Base-by-base conservation (phyloP, 1,284 basidiomycete species). In the Exobasidium cylindrosporum region DNA sequence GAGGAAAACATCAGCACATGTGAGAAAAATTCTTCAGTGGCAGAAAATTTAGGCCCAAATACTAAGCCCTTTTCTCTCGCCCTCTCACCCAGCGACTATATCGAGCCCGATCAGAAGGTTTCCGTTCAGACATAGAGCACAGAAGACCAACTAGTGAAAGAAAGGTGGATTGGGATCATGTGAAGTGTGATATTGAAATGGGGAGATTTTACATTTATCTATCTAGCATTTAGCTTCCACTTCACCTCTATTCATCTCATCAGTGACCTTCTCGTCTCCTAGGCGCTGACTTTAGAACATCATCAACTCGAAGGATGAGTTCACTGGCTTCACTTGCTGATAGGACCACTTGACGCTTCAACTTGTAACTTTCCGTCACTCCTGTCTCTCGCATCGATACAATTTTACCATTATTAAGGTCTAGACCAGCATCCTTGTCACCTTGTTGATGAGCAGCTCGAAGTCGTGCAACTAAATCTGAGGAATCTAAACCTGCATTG, bases 291-390 rank as follows among this genome's bases (percentile, higher is more conserved):
- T 85, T 81, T 64, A 87, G 74, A 65, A 87, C 86, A 67, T 84
- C 68, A 47, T 85, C 90, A 40, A 82, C 92, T 87, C 95, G 86
- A 70, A 98, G 85, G 70, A 97, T 97, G 93, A 98, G 97, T 84
- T 99, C 96, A 1, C 92, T 90, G 7, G 95, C 96, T 81, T 99
- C 96, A 66, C 88, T 93, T 1, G 96, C 94, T 73, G 90, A 93
- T 57, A 91, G 83, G 2, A 99, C 89, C 0, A 98, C 94, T 82
- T 97, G 94, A 49, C 89, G 84, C 83, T 98, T 99, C 67, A 99
- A 84, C 84, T 98, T 98, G 83, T 92, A 98, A 73, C 90, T 92
- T 83, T 99, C 95, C 0, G 93, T 96, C 45, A 98, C 83, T 44
- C 95, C 96, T 4, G 93, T 84, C 57, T 87, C 82, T 71, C 82